A percentile compares a stretch with the other conserved stretches of the same genome.
phyloP scores from a whole-genome alignment of 2,329 filamentous ascomycete species.

The Graphiopsis chlorocephala region DNA sequence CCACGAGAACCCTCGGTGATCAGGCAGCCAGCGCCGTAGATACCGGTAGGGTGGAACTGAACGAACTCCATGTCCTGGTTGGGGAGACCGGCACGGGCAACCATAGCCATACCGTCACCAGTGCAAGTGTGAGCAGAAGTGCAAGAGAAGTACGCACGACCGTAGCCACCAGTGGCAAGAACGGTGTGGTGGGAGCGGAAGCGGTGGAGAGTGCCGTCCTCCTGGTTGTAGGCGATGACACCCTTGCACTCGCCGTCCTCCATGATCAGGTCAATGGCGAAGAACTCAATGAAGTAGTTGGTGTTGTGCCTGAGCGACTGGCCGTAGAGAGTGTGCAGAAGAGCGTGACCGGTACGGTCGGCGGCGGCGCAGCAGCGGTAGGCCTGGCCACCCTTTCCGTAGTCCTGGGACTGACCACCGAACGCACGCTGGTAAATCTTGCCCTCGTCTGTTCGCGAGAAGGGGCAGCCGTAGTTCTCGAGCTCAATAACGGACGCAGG shows the following conservation, averaged over 20 bases:
- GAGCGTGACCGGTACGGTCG: constrained; percentile 93
- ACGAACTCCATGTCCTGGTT: constrained; percentile 99
- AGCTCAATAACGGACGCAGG: constrained; percentile 89
- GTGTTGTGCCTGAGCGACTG: constrained; percentile 97
- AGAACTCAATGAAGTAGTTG: constrained; percentile 99
- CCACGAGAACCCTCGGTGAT: constrained; percentile 97
- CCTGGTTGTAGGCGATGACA: constrained; percentile 96
- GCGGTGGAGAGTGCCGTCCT: constrained; percentile 95
- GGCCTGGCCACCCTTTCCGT: constrained; percentile 93
- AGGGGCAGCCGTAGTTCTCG: constrained; percentile 96
- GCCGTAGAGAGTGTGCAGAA: constrained; percentile 97
- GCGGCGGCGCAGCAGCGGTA: constrained; percentile 96
- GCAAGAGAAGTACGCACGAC: constrained; percentile 96
- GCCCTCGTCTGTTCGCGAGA: constrained; percentile 93
- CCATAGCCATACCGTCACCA: constrained; percentile 99
- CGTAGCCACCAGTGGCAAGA: constrained; percentile 93
- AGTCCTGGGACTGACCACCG: constrained; percentile 94
- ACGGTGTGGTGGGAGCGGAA: constrained; percentile 98
- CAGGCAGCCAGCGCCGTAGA: constrained; percentile 96
- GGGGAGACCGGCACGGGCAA: constrained; percentile 91
- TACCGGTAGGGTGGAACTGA: constrained; percentile 98
- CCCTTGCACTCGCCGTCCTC: constrained; percentile 94
- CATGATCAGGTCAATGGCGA: constrained; percentile 95
- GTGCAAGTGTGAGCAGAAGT: constrained; percentile 98
- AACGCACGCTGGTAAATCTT: constrained; percentile 99